Evolutionary conservation across 2,329 filamentous ascomycete species (phyloP), one percentile per base, ranked within the genome.

Genomic region (Simplicillium aogashimaense): DNA sequence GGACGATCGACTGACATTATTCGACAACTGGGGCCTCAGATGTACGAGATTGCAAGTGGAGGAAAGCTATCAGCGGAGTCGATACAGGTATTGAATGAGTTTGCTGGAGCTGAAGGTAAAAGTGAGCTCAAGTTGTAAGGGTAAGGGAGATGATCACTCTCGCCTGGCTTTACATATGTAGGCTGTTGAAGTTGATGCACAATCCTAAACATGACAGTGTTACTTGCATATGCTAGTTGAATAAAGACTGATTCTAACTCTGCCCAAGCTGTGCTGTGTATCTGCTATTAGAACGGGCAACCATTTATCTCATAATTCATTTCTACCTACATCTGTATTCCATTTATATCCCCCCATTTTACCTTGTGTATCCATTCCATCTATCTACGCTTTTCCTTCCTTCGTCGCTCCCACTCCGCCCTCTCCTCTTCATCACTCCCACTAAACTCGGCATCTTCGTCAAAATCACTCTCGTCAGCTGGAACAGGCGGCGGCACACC

Each of bases 391-490:
- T 25, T 15, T 15, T 39, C 60, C 55, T 58, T 63, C 52, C 65
- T 63, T 53, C 66, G 64, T 50, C 72, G 62, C 58, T 79, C 74
- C 67, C 72, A 78, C 60, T 76, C 74, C 14, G 71, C 76, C 44
- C 76, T 67, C 57, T 80, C 76, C 44, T 81, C 76, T 9, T 78
- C 75, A 45, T 81, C 77, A 49, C 76, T 81, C 16, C 73, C 76
- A 40, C 75, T 79, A 38, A 78, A 78, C 57, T 80, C 76, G 31
- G 68, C 76, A 43, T 76, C 70, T 3, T 75, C 72, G 32, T 76
- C 73, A 17, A 58, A 58, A 12, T 64, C 64, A 3, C 58, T 60
- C 15, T 60, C 59, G n/a, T n/a, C 44, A 25, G 44, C 45, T 17
- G 39, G 37, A 37, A 35, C 37, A 39, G 17, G 39, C 50, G 42